Evolutionary conservation across 2,329 filamentous ascomycete genomes (phyloP), one percentile per base, ranked within the genome.

Genomic region (Ophiocordyceps camponoti-floridani): DNA sequence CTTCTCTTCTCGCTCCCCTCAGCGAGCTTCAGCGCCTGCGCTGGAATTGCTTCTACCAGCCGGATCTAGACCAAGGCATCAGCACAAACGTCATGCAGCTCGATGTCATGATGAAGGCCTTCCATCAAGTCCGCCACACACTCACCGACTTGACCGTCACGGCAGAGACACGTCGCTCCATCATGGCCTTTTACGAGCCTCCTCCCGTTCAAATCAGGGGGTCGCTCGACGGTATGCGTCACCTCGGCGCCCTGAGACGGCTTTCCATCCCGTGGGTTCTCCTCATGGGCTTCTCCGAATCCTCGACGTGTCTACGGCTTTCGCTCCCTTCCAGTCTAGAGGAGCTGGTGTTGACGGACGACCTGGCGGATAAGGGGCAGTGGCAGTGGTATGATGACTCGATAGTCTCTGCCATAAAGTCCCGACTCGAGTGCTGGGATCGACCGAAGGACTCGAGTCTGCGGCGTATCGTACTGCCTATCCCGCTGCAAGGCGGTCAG

Each of bases 231-330:
- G 37, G 13, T 11, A n/a, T 44, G n/a, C 16, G 16, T 23, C 35
- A 19, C 11, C 28, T 44, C 5, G 10, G 16, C 43, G 19, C n/a
- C 27, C 37, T 44, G 35, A 23, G 27, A 14, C 27, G 37, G 4
- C 35, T 44, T 19, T 31, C 14, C 3, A 14, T 44, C 1, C 43
- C 43, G 19, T 44, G 43, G 43, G 43, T 19, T 7, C 40, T 40
- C 18, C 27, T 44, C 6, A 45, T 47, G 45, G 45, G 45, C 19
- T 43, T 47, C 40, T 43, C 43, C 10, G 40, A 43, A 4, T 35
- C 40, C 1, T n/a, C 31, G 26, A 26, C 3, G 3, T 14, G 19
- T 2, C 28, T 23, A 8, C 37, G 28, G 9, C 14, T 33, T 26
- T 14, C 13, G 28, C 38, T 45, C 12, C 38, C 44, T 8, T 13